These are phyloP conservation scores for Wallacemonas sp. DNA, from an alignment of 208 protist genomes.

Conservation along the genomic window DNA sequence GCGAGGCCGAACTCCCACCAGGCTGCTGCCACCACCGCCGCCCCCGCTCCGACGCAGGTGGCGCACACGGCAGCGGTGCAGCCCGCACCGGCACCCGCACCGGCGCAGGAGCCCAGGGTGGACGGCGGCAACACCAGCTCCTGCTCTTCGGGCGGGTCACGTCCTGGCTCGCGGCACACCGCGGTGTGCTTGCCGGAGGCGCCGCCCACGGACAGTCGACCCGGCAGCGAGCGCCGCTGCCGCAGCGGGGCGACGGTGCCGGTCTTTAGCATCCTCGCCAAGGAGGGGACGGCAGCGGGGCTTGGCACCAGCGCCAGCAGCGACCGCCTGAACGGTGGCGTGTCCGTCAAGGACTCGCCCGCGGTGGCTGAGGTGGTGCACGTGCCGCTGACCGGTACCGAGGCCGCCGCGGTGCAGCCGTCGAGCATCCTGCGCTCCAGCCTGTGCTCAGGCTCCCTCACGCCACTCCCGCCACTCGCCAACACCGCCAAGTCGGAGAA, in stretches of 20 bases:
- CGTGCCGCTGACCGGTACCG: neutral
- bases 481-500: neutral
- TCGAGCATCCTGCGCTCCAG: conserved; percentile 14
- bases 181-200: conserved; percentile 20
- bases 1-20: neutral
- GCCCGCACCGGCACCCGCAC: neutral
- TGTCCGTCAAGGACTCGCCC: conserved; percentile 12
- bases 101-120: neutral
- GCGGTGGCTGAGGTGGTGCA: neutral
- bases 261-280: conserved; percentile 54
- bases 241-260: conserved; percentile 21
- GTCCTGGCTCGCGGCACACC: conserved; percentile 20
- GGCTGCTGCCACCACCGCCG: neutral
- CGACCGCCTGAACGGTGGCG: neutral
- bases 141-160: neutral
- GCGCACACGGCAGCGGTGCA: neutral
- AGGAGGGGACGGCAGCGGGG: conserved; percentile 21
- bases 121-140: neutral
- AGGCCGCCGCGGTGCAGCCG: neutral
- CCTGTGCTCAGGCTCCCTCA: neutral
- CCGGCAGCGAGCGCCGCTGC: neutral
- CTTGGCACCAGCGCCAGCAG: neutral
- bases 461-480: neutral
- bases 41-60: neutral
- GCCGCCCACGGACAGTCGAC: conserved; percentile 16